phyloP scores from a whole-genome alignment of 2,329 filamentous ascomycete genomes.

The Colletotrichum incanum region DNA sequence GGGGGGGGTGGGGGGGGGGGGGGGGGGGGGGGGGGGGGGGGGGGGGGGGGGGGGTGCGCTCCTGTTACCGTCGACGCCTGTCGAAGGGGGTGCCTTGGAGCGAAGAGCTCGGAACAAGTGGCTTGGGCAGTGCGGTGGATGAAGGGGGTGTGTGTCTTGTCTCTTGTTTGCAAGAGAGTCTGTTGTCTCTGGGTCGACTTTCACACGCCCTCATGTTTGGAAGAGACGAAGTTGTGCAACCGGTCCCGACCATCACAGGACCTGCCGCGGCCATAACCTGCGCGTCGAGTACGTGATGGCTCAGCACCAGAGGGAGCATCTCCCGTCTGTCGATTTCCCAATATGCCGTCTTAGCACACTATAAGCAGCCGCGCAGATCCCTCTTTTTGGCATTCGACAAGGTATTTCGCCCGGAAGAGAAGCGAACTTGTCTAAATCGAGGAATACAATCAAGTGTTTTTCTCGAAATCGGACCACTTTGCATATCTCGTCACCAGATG shows the following conservation, averaged over 20 bases:
- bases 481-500: conserved; percentile 46
- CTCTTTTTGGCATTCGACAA: conserved; percentile 32
- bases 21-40: too few species aligned
- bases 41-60: conserved; percentile 12
- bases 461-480: conserved; percentile 49
- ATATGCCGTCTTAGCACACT: conserved; percentile 25
- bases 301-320: conserved; percentile 11
- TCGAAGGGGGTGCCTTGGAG: conserved; percentile 36
- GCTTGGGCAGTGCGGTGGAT: conserved; percentile 37
- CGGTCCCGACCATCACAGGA: conserved; percentile 22
- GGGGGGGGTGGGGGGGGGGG: too few species aligned
- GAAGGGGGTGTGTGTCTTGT: conserved; percentile 23
- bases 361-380: conserved; percentile 36
- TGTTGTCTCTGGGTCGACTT: conserved; percentile 10
- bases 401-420: conserved; percentile 27
- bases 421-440: conserved; percentile 42
- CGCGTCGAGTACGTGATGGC: neutral
- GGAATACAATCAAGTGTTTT: conserved; percentile 50
- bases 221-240: conserved; percentile 37
- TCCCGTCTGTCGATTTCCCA: conserved; percentile 26
- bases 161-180: conserved; percentile 25
- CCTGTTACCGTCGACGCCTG: conserved; percentile 7
- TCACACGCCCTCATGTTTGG: conserved; percentile 33
- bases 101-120: conserved; percentile 37
- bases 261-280: conserved; percentile 13